Percentiles rank a stretch among this genome's conserved stretches.
Conservation (phyloP, 2,329 filamentous ascomycete genomes). For the Neofusicoccum umdonicola region DNA sequence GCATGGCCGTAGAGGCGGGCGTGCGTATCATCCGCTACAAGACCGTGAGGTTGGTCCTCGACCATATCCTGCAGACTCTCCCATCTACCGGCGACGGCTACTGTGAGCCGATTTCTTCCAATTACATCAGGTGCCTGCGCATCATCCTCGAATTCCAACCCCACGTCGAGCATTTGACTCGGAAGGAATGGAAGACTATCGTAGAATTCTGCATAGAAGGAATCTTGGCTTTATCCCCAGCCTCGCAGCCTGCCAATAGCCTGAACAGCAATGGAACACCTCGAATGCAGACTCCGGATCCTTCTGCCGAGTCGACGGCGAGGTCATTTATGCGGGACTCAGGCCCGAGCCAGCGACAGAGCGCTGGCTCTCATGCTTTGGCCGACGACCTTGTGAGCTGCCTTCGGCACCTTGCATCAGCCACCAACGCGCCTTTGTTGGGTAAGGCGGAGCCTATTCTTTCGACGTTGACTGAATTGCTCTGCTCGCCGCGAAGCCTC, state of each 20-base stretch:
- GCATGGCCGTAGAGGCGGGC: conserved; percentile 68
- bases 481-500: conserved; percentile 60
- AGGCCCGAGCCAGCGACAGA: conserved; percentile 8
- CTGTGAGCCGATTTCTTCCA: conserved; percentile 66
- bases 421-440: conserved; percentile 66
- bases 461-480: conserved; percentile 56
- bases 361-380: conserved; percentile 21
- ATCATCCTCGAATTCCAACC: conserved; percentile 69
- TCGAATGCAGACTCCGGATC: conserved; percentile 20
- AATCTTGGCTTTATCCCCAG: conserved; percentile 44
- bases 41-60: conserved; percentile 73
- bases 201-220: conserved; percentile 68
- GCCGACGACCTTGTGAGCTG: conserved; percentile 55
- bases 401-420: conserved; percentile 61
- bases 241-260: conserved; percentile 25
- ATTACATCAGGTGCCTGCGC: conserved; percentile 76
- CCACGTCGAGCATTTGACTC: conserved; percentile 75
- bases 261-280: conserved; percentile 22
- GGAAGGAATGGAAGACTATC: conserved; percentile 65
- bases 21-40: conserved; percentile 68
- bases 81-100: conserved; percentile 60
- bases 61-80: conserved; percentile 77
- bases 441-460: conserved; percentile 58
- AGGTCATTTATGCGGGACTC: neutral
- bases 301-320: conserved; percentile 28